phyloP scores from a whole-genome alignment of 805 yeast species.

The Candida easanensis region DNA sequence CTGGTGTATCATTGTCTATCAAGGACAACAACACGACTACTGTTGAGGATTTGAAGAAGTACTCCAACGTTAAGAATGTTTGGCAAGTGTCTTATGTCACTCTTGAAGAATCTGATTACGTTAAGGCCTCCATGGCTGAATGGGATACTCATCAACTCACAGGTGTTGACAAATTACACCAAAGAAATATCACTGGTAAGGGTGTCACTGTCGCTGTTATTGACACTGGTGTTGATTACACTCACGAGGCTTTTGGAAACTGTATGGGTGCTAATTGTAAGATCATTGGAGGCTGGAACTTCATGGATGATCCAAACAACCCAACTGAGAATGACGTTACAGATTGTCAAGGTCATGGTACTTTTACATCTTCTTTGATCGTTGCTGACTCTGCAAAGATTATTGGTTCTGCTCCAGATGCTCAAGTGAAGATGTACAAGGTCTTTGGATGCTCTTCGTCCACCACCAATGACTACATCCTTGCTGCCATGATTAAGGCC shows the following conservation, averaged over 20 bases:
- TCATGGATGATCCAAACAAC: slow-evolving; percentile 4
- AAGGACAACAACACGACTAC: slow-evolving; percentile 7
- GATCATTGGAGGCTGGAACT: slow-evolving; percentile 17
- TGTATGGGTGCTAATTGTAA: slow-evolving; percentile 10
- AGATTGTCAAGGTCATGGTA: slow-evolving; percentile 22
- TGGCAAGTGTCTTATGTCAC: slow-evolving; percentile 16
- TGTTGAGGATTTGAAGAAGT: slow-evolving; percentile 3
- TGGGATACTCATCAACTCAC: slow-evolving; percentile 9
- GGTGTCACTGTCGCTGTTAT: slow-evolving; percentile 6
- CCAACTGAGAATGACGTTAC: slow-evolving; percentile 8
- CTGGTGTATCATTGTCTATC: slow-evolving; percentile 16
- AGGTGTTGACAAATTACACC: slow-evolving; percentile 3
- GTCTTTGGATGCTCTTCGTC: slow-evolving; percentile 13
- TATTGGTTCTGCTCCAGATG: slow-evolving; percentile 18
- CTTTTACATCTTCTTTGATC: slow-evolving; percentile 19
- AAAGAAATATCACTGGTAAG: slow-evolving; percentile 3
- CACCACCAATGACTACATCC: slow-evolving; percentile 15
- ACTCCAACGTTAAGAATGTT: slow-evolving; percentile 13
- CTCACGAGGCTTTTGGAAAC: slow-evolving; percentile 9
- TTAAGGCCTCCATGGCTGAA: slow-evolving; percentile 1
- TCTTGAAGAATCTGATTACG: slow-evolving; percentile 6
- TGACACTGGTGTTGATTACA: slow-evolving; percentile 13
- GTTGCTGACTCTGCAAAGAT: slow-evolving; percentile 7
- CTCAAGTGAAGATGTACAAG: slow-evolving; percentile 15
- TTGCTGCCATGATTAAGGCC: slow-evolving; percentile 18